phyloP scores from a whole-genome alignment of 2,329 filamentous ascomycete species.

The Penicillium sp. region DNA sequence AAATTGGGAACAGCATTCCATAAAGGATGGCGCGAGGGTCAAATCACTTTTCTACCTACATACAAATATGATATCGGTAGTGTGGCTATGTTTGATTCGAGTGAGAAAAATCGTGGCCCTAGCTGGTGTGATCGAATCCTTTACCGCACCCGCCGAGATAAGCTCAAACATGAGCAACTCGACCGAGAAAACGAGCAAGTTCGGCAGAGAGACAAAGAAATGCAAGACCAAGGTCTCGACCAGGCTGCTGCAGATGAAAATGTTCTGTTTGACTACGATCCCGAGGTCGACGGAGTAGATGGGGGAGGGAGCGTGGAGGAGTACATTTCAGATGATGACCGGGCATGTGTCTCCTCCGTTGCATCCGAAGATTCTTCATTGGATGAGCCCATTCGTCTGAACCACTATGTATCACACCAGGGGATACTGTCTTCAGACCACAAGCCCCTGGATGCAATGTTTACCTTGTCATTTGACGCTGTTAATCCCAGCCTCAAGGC shows the following conservation, averaged over 20 bases:
- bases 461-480: conserved; percentile 81
- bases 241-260: conserved; percentile 74
- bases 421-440: conserved; percentile 90
- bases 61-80: conserved; percentile 99
- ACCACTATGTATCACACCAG: conserved; percentile 84
- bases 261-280: conserved; percentile 88
- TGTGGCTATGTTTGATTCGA: conserved; percentile 87
- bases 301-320: conserved; percentile 50
- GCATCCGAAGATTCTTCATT: conserved; percentile 26
- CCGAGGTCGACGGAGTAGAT: conserved; percentile 69
- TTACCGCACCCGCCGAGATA: conserved; percentile 74
- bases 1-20: conserved; percentile 77
- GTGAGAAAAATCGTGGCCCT: conserved; percentile 87
- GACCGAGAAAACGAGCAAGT: conserved; percentile 65
- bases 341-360: conserved; percentile 38
- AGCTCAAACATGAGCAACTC: conserved; percentile 64
- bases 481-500: conserved; percentile 83
- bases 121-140: conserved; percentile 97
- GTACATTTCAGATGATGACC: conserved; percentile 57
- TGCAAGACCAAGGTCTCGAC: conserved; percentile 77
- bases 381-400: conserved; percentile 56
- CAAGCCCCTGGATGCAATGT: conserved; percentile 84
- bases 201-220: conserved; percentile 75
- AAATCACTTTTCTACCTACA: conserved; percentile 84
- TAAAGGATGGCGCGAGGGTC: conserved; percentile 88